Base-by-base conservation (phyloP, 2,329 filamentous ascomycete genomes). In the Aspergillus aculeatinus region DNA sequence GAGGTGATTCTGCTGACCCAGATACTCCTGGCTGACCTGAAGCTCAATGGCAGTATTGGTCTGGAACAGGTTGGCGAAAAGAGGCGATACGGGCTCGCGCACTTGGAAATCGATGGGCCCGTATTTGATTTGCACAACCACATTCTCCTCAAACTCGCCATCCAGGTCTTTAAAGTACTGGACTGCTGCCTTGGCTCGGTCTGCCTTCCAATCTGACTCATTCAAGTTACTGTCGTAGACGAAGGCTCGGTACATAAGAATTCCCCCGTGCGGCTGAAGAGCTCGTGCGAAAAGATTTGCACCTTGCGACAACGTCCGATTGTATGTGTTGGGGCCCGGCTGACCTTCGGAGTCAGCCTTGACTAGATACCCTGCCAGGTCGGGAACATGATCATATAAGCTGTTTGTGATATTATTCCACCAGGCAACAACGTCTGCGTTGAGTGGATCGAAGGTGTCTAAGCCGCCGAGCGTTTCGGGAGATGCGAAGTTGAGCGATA, bases 61-160 rank as follows among this genome's bases (percentile, higher is more conserved):
- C 4, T 82, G 70, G 47, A 66, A 70, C 6, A 84, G 66, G 50
- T 82, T 79, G 5, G 79, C 81, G 63, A 91, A 89, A 1, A 91
- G 74, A 0, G 89, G 88, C 4, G 85, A 89, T 1, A 81, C 74
- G 1, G 88, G 85, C 70, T 90, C 88, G 39, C 88, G 83, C 11
- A 90, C 86, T 67, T 90, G 88, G 72, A 91, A 90, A 68, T 91
- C 88, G 60, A 90, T 90, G 0, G 88, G 87, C 0, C 89, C 88
- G 63, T 88, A 89, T 72, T 91, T 91, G 73, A 91, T 87, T 69
- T 91, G 88, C 2, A 91, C 80, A 0, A 91, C 80, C 0, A 90
- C 87, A 51, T 91, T 91, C 50, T 87, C 85, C 23, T 88, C 85
- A 59, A 91, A 91, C 60, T 86, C 72, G 5, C 81, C 83, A 66